Percentiles rank a stretch among this genome's conserved stretches.
Conservation (phyloP, 352 stramenopile species). For the Phytophthora kernoviae region DNA sequence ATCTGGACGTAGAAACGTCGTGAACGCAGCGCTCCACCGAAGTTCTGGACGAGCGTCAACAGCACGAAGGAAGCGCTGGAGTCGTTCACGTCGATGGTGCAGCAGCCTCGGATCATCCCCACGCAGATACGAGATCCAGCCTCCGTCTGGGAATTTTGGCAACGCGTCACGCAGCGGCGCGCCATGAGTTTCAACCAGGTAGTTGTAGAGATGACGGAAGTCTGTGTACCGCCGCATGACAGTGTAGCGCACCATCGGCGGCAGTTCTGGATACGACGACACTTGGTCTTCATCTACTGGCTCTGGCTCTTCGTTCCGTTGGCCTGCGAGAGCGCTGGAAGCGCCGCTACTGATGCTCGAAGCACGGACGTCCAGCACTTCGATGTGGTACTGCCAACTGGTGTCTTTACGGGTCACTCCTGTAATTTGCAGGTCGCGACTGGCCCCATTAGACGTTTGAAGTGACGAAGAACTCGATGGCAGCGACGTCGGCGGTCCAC, state of each 20-base stretch:
- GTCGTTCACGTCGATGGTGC: conserved; percentile 64
- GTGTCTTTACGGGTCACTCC: conserved; percentile 65
- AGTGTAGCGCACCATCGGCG: conserved; percentile 78
- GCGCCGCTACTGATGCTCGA: conserved; percentile 25
- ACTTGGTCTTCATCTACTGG: conserved; percentile 7
- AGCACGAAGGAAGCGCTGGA: conserved; percentile 64
- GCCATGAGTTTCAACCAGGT: conserved; percentile 57
- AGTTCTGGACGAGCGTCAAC: conserved; percentile 64
- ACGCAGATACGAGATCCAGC: conserved; percentile 74
- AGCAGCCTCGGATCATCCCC: conserved; percentile 75
- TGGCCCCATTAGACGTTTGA: conserved; percentile 26
- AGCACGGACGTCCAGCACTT: conserved; percentile 70
- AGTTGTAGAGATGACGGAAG: conserved; percentile 69
- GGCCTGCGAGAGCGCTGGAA: conserved; percentile 5
- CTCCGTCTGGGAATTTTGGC: conserved; percentile 72
- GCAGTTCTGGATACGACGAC: conserved; percentile 45
- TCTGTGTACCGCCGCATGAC: conserved; percentile 83
- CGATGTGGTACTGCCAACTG: conserved; percentile 84
- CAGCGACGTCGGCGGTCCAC: conserved; percentile 2
- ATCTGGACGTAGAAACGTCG: conserved; percentile 67
- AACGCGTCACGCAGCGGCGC: conserved; percentile 48
- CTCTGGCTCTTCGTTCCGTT: conserved; percentile 8
- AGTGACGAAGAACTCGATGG: conserved; percentile 10
- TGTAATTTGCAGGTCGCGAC: conserved; percentile 74
- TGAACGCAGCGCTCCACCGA: conserved; percentile 63